A percentile compares a stretch with the other conserved stretches of the same genome.
Conservation (phyloP, 176 grass and related monocot species). For the Oryza coarctata region DNA sequence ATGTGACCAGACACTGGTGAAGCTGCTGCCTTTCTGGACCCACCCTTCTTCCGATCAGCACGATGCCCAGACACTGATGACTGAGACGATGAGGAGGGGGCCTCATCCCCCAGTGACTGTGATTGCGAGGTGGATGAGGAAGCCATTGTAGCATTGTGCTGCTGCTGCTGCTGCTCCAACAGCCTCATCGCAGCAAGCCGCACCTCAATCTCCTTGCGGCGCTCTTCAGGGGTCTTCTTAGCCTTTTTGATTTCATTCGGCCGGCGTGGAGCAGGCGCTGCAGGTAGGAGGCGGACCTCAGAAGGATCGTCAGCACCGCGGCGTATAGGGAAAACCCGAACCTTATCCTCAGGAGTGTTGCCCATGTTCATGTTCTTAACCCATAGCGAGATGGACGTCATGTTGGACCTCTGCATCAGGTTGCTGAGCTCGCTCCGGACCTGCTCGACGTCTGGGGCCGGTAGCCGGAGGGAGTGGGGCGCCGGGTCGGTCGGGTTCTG, state of each 20-base stretch:
- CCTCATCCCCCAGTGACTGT: constrained; percentile 46
- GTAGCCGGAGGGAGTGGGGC: constrained; percentile 58
- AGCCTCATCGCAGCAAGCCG: constrained; percentile 63
- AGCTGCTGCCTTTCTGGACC: constrained; percentile 43
- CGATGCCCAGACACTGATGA: constrained; percentile 37
- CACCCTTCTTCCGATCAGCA: constrained; percentile 54
- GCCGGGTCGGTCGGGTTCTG: constrained; percentile 52
- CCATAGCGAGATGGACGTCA: constrained; percentile 85
- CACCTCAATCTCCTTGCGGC: constrained; percentile 94
- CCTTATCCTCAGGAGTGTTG: constrained; percentile 59
- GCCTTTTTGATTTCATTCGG: constrained; percentile 94
- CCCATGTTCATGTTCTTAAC: constrained; percentile 64
- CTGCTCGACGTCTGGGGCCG: constrained; percentile 47
- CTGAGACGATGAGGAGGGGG: constrained; percentile 52
- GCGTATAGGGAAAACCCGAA: constrained; percentile 64
- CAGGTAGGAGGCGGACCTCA: constrained; percentile 66
- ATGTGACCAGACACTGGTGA: constrained; percentile 43
- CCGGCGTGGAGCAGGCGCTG: constrained; percentile 43
- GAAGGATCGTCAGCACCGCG: constrained; percentile 55
- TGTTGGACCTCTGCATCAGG: constrained; percentile 78
- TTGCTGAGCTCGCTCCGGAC: constrained; percentile 62
- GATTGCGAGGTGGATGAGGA: neutral
- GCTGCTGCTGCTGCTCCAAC: constrained; percentile 64
- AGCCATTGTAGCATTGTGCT: constrained; percentile 13
- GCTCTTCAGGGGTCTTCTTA: constrained; percentile 78